These are phyloP conservation scores for Luffa acutangula DNA, from an alignment of 306 rosid genomes.

Conservation along the genomic window DNA sequence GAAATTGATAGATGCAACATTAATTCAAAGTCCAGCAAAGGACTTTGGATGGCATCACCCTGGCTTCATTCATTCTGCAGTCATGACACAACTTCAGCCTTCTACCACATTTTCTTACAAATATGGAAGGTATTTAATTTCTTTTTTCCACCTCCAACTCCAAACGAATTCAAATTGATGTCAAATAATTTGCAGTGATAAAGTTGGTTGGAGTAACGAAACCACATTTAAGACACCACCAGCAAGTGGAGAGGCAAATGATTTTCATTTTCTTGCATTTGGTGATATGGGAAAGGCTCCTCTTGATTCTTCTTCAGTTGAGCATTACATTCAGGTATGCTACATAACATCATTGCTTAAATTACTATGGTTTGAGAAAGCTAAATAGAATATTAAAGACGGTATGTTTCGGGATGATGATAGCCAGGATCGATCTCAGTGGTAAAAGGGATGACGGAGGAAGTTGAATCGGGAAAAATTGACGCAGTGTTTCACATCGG, in stretches of 20 bases:
- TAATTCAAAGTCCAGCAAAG: constrained; percentile 56
- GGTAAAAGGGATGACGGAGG: constrained; percentile 34
- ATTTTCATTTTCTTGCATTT: constrained; percentile 50
- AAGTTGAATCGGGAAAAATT: constrained; percentile 32
- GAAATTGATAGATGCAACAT: constrained; percentile 23
- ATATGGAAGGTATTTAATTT: constrained; percentile 51
- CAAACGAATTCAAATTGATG: not conserved
- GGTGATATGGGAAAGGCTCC: constrained; percentile 98
- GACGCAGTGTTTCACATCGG: constrained; percentile 80
- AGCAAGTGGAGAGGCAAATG: constrained; percentile 48
- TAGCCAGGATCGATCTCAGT: constrained; percentile 91
- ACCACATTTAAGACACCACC: constrained; percentile 62
- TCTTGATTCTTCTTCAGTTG: constrained; percentile 46
- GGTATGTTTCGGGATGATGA: not conserved
- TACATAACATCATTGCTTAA: too few species aligned
- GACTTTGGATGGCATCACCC: constrained; percentile 99
- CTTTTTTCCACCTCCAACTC: not conserved
- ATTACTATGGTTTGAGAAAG: too few species aligned
- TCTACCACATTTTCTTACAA: constrained; percentile 44
- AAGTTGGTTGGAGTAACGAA: constrained; percentile 65
- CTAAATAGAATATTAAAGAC: not conserved
- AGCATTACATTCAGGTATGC: constrained; percentile 98
- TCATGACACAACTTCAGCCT: constrained; percentile 71
- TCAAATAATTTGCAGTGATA: constrained; percentile 22
- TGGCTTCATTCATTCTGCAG: constrained; percentile 76